Evolutionary conservation across 768 basidiomycete species (phyloP), one percentile per base, ranked within the genome.

Genomic region (Auriscalpium microsporum): DNA sequence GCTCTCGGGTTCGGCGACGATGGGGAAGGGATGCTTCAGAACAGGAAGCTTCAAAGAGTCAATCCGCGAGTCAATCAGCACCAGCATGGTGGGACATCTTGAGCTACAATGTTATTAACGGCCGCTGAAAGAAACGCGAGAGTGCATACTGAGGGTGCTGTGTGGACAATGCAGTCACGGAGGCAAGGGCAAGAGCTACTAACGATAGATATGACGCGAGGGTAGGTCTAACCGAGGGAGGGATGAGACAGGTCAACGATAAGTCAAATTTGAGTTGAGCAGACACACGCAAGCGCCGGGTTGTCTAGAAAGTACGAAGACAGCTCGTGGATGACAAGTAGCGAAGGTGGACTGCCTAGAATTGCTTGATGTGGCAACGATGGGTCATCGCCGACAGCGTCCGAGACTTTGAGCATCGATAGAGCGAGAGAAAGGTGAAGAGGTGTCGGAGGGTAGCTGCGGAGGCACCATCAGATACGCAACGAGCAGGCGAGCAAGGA

Each of bases 11-110:
- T 48, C 47, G 1, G 34, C 47, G 38, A 48, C 42, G 36, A 40
- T 42, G 13, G 40, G 50, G 3, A 9, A 33, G 14, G 49, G 17
- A 4, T 52, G 48, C 35, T 53, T 53, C 48, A 56, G 14, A 14
- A 62, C 48, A 1, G 60, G 60, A 4, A 56, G 44, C 14, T 46
- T 52, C 14, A 62, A 23, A 16, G 40, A 16, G 21, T 62, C 60
- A 8, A 62, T 46, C 34, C 46, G 40, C 17, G 58, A 59, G 13
- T 62, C 60, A 55, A 62, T 59, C 40, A 62, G 42, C 8, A 62
- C 60, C 35, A 62, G 42, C 16, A 53, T 48, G 6, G 50, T 50
- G 3, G n/a, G 16, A 17, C 44, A 44, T 21, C 60, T 61, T 42
- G 16, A 1, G 6, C 4, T 10, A 14, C 23, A 16, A 8, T 58